Base-by-base conservation (phyloP, 805 yeast genomes). In the Sugiyamaella mastotermitis region DNA sequence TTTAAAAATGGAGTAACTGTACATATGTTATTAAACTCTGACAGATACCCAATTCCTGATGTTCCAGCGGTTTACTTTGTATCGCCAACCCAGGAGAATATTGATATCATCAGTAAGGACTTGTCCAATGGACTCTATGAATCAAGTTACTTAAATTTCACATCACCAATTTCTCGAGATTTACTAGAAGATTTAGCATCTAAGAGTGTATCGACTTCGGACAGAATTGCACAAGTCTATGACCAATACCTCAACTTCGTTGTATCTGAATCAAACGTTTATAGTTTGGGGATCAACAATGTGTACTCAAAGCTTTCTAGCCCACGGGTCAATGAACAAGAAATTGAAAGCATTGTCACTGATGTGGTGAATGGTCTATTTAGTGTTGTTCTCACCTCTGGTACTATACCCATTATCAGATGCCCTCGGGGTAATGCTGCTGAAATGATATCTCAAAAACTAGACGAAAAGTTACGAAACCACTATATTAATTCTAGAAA, bases 371-470 rank as follows among this genome's bases (percentile, higher is more conserved):
- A 69, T 47, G 97, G 97, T 0, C 61, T 92, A 33, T 83, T 85
- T 55, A 80, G 90, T 33, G 69, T 83, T 9, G 71, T 92, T 7
- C 72, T 87, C 49, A 85, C 95, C 8, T 66, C 78, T 56, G 84
- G 81, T 10, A 71, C 78, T 6, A 75, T 92, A 22, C 99, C 99
- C 1, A 78, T 92, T 35, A 85, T 92, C 45, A 74, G 99, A 52
- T 81, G 95, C 37, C 88, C 92, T 31, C 69, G 80, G 29, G 94
- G 94, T 34, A 96, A 96, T 1, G 94, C 99, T 0, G 97, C 97
- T 1, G 97, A 92, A 57, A 72, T 88, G 55, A 83, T 92, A 26
- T 94, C 97, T 1, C 83, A 81, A 50, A 83, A 81, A 52, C 69
- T 92, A 43, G 97, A 94, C 54, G 74, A 76, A 52, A 80, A 78